Percentiles rank a stretch among this genome's conserved stretches.
Conservation (phyloP, 2,329 filamentous ascomycete genomes). For the Orbilia brochopaga region DNA sequence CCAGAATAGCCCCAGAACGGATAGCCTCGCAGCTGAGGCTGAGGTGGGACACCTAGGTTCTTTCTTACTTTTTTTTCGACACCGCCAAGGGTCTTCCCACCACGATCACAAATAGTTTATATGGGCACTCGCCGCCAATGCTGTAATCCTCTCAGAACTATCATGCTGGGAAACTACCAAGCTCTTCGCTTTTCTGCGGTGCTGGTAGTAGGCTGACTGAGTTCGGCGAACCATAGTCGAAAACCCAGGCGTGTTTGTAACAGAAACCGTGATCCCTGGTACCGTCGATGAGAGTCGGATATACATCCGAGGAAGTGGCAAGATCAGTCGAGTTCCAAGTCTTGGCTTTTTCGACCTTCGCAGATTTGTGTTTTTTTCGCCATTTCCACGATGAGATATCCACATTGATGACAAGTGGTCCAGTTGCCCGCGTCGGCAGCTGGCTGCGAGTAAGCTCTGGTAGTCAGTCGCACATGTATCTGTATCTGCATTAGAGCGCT, state of each 20-base stretch:
- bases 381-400: not conserved
- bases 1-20: constrained; percentile 30
- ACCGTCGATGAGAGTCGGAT: constrained; percentile 5
- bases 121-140: constrained; percentile 18
- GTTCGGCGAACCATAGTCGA: constrained; percentile 1
- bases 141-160: not conserved
- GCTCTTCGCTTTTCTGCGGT: not conserved
- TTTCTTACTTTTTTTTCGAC: constrained; percentile 31
- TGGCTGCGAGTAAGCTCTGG: constrained; percentile 19
- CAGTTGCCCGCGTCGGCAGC: constrained; percentile 16
- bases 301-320: constrained; percentile 18
- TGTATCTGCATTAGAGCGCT: not conserved
- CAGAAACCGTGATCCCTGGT: constrained; percentile 5
- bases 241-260: constrained; percentile 1
- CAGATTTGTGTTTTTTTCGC: constrained; percentile 27
- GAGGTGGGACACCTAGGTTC: constrained; percentile 39
- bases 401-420: constrained; percentile 11
- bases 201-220: not conserved
- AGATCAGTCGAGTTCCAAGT: constrained; percentile 15
- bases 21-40: constrained; percentile 50
- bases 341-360: not conserved
- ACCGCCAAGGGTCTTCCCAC: constrained; percentile 30
- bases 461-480: not conserved
- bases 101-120: constrained; percentile 45
- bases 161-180: constrained; percentile 1